phyloP scores from a whole-genome alignment of 2,329 filamentous ascomycete genomes.

The Exophiala alcalophila region DNA sequence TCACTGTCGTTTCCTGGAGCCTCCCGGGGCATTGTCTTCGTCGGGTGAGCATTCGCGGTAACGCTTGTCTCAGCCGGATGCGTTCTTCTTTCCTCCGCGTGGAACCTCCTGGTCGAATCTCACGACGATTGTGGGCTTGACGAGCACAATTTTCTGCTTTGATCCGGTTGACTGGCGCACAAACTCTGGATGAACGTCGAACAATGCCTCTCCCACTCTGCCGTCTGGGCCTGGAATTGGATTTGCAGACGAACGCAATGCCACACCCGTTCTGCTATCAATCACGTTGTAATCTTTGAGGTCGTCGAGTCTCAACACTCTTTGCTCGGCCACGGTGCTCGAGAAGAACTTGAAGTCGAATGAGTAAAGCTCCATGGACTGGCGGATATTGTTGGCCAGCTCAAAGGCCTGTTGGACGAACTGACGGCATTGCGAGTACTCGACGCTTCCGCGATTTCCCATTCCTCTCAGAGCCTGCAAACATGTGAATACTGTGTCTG shows the following conservation, averaged over 20 bases:
- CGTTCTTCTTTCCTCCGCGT: slow-evolving; percentile 3
- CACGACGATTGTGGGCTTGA: slow-evolving; percentile 14
- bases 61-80: background rate
- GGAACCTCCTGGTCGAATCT: slow-evolving; percentile 10
- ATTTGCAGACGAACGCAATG: background rate
- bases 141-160: slow-evolving; percentile 1
- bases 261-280: slow-evolving; percentile 10
- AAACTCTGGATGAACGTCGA: slow-evolving; percentile 9
- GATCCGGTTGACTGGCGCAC: slow-evolving; percentile 1
- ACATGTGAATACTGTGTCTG: background rate
- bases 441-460: background rate
- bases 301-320: background rate
- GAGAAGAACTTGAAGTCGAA: background rate
- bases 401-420: slow-evolving; percentile 3
- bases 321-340: background rate
- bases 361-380: background rate
- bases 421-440: background rate
- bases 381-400: slow-evolving; percentile 8
- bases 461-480: background rate
- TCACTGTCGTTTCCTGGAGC: no score
- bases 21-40: no score
- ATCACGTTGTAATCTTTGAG: slow-evolving; percentile 11
- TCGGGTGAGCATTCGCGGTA: no score
- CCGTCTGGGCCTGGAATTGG: background rate
- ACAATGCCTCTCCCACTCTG: slow-evolving; percentile 8